These are phyloP conservation scores for Pyracantha coccinea DNA, from an alignment of 331 rosid genomes.

Conservation along the genomic window DNA sequence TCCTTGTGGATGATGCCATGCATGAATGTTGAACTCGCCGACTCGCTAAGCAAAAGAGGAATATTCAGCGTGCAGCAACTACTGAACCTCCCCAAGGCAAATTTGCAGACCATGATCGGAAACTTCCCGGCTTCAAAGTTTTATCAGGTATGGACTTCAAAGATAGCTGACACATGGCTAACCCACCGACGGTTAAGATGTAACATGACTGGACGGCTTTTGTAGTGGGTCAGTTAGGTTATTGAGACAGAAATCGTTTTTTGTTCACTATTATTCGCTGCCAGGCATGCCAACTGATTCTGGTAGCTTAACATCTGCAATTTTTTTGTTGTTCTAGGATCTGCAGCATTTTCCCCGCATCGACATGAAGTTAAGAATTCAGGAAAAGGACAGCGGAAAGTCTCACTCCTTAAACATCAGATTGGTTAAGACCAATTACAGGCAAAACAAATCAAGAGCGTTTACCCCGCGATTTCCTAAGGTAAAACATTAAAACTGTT, in stretches of 20 bases:
- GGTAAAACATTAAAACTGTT: constrained; percentile 22
- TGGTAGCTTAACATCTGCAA: not conserved
- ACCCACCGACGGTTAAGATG: not conserved
- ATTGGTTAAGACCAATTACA: constrained; percentile 66
- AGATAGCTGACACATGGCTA: not conserved
- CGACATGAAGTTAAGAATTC: constrained; percentile 55
- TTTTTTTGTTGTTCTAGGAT: constrained; percentile 43
- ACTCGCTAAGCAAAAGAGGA: constrained; percentile 48
- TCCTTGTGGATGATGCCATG: constrained; percentile 92
- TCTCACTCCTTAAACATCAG: constrained; percentile 43
- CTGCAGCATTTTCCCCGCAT: constrained; percentile 67
- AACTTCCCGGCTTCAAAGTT: constrained; percentile 70
- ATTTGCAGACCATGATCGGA: constrained; percentile 53
- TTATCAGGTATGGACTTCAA: constrained; percentile 44
- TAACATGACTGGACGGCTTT: not conserved
- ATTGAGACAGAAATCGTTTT: not conserved
- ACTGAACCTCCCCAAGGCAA: constrained; percentile 55
- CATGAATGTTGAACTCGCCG: constrained; percentile 63
- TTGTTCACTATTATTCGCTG: not conserved
- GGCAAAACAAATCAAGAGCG: constrained; percentile 60
- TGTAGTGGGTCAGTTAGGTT: not conserved
- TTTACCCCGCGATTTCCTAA: constrained; percentile 87
- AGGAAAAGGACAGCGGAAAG: constrained; percentile 35
- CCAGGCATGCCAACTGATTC: constrained; percentile 4
- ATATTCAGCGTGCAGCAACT: constrained; percentile 54